Conservation (phyloP, 2,329 filamentous ascomycete genomes). For the Trichophyton rubrum region DNA sequence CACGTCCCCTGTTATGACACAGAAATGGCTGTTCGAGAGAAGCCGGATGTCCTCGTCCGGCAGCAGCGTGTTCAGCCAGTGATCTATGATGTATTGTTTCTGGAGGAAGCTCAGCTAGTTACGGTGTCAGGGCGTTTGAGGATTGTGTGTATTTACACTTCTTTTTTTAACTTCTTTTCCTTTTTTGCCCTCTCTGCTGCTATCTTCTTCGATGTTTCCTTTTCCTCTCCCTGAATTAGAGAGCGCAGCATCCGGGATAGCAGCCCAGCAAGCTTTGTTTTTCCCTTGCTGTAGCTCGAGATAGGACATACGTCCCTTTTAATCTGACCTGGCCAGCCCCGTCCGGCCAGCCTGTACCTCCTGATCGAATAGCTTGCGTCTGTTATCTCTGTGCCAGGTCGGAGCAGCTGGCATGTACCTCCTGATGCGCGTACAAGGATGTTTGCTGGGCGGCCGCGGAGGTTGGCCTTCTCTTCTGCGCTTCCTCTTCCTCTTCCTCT, state of each 20-base stretch:
- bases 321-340: neutral
- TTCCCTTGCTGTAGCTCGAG: neutral
- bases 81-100: neutral
- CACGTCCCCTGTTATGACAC: conserved; percentile 68
- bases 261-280: neutral
- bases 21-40: conserved; percentile 89
- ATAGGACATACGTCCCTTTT: neutral
- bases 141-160: neutral
- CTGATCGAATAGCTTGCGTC: neutral
- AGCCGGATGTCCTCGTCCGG: conserved; percentile 37
- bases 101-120: neutral
- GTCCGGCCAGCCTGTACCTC: neutral
- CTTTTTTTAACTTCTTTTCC: neutral
- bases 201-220: neutral
- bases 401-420: neutral
- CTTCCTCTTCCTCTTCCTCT: neutral
- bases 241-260: neutral
- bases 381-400: neutral
- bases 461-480: neutral
- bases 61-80: neutral
- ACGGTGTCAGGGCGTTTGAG: conserved; percentile 2
- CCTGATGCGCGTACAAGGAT: conserved; percentile 1
- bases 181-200: neutral
- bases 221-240: neutral
- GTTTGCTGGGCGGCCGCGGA: neutral